These are phyloP conservation scores for Hypoxylon sp. DNA, from an alignment of 2,329 filamentous ascomycete species.

Conservation along the genomic window DNA sequence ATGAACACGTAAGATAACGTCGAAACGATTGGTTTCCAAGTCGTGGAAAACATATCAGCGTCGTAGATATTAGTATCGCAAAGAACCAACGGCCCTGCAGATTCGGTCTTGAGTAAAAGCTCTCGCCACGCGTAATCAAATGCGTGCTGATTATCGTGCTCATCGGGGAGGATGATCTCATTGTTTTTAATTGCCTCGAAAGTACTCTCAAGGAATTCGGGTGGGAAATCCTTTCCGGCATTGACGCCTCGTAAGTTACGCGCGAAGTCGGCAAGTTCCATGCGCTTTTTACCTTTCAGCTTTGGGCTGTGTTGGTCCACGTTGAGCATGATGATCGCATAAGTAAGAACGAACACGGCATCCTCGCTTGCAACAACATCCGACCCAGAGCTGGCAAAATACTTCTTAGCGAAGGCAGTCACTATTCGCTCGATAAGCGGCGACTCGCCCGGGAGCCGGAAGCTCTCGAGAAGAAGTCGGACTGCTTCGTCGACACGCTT, in stretches of 20 bases:
- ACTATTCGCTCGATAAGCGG: conserved; percentile 94
- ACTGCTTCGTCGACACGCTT: conserved; percentile 93
- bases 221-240: conserved; percentile 84
- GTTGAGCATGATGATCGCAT: conserved; percentile 98
- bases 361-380: conserved; percentile 87
- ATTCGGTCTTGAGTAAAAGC: conserved; percentile 85
- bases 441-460: conserved; percentile 94
- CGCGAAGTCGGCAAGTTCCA: conserved; percentile 86
- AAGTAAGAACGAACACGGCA: conserved; percentile 89
- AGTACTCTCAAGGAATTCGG: conserved; percentile 86
- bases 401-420: conserved; percentile 87
- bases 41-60: conserved; percentile 96
- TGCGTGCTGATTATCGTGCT: conserved; percentile 95
- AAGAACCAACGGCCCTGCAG: conserved; percentile 79
- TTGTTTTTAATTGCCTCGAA: conserved; percentile 92
- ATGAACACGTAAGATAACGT: conserved; percentile 99
- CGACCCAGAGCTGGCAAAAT: conserved; percentile 78
- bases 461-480: conserved; percentile 87
- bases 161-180: conserved; percentile 96
- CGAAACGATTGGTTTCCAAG: conserved; percentile 94
- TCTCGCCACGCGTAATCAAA: conserved; percentile 99
- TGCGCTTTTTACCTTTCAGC: conserved; percentile 81
- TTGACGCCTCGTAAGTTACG: conserved; percentile 94
- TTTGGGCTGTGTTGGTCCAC: conserved; percentile 98
- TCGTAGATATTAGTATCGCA: conserved; percentile 96